A percentile compares a stretch with the other conserved stretches of the same genome.
phyloP scores from a whole-genome alignment of 495 filamentous ascomycete species.

The Lasiosphaeris hirsuta region DNA sequence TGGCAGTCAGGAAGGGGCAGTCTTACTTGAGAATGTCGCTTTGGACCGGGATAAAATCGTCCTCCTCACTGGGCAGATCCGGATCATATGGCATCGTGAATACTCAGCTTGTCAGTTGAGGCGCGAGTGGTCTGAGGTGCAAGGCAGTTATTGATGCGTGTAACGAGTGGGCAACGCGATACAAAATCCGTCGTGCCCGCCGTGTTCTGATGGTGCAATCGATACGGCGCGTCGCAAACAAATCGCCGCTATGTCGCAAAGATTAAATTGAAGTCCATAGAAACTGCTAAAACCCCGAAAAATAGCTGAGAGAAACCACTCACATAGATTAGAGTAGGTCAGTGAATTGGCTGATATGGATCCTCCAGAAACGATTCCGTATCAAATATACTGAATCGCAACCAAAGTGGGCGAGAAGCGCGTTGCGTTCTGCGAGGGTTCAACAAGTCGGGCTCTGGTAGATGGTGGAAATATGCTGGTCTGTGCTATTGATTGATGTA shows the following conservation, averaged over 20 bases:
- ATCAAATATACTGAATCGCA: too few relatives aligned
- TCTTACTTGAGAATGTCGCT: slow-evolving; percentile 28
- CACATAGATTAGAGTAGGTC: neutral
- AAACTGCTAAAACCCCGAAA: neutral
- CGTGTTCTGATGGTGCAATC: too few relatives aligned
- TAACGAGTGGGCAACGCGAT: neutral
- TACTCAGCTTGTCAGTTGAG: neutral
- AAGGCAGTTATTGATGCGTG: neutral
- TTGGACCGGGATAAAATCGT: slow-evolving; percentile 16
- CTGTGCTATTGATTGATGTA: too few relatives aligned
- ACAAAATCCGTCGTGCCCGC: neutral
- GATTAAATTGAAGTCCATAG: neutral
- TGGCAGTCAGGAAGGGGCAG: neutral
- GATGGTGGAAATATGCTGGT: too few relatives aligned
- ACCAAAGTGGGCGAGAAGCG: too few relatives aligned
- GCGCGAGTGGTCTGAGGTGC: neutral
- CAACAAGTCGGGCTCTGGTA: too few relatives aligned
- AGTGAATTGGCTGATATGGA: too few relatives aligned
- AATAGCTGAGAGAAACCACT: neutral
- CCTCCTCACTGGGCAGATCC: slow-evolving; percentile 15
- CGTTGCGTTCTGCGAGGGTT: too few relatives aligned
- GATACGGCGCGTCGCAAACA: neutral
- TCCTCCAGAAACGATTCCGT: too few relatives aligned
- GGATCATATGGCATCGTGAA: neutral
- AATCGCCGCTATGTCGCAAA: neutral